Base-by-base conservation (phyloP, 176 grass and related monocot genomes). In the Pontederia crassipes region DNA sequence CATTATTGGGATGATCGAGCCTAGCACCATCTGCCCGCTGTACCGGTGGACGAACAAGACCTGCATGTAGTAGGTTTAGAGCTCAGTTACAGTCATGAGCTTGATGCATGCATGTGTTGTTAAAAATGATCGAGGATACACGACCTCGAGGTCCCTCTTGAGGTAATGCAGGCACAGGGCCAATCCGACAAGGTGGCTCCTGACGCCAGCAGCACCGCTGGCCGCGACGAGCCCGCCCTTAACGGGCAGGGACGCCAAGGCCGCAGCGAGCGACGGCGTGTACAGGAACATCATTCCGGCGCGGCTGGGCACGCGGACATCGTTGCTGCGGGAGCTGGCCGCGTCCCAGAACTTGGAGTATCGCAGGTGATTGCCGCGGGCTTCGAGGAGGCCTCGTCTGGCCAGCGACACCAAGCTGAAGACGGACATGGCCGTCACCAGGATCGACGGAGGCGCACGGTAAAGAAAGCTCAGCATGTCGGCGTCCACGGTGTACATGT, bases 261-360 rank as follows among this genome's bases (percentile, higher is more conserved):
- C 84, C 0, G 78, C 84, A 45, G 17, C 20, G 24, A 88, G 55
- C 17, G 88, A 71, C 0, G 80, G 88, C 20, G 26, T 40, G 67
- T 93, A 93, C 53, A 79, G 64, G 3, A 93, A 58, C 65, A 81
- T 58, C 88, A 93, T 93, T 35, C 80, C 80, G 17, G 16, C 49
- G 1, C 71, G 70, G 80, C 64, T 68, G 0, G 71, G 40, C 32
- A 87, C 45, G 9, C 61, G 10, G 12, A 5, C 12, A 8, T 11
- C 7, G 0, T 15, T 13, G 20, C 52, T 24, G n/a, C 35, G 65
- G 8, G 71, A 62, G 14, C 60, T 8, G 77, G n/a, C n/a, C n/a
- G 73, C 54, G 78, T 81, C 68, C 83, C 71, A 84, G 74, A 92
- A 87, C 78, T 87, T 92, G 63, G 83, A 87, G 68, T 92, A 87